Base-by-base conservation (phyloP, 352 stramenopile genomes). In the Pythium guiyangense region DNA sequence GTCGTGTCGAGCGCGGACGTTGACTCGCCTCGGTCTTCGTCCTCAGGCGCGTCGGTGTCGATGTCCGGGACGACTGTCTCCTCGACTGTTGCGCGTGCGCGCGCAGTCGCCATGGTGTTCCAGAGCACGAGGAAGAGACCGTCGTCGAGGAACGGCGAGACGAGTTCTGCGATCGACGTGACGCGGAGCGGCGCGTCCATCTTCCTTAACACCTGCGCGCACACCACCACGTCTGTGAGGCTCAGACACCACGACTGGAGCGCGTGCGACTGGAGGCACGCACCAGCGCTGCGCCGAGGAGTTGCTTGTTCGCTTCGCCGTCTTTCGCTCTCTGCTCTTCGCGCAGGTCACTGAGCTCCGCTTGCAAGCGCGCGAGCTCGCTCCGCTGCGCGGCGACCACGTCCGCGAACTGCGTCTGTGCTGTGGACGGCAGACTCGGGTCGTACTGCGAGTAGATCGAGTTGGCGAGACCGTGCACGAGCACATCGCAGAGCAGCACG, bases 71-170 rank as follows among this genome's bases (percentile, higher is more conserved):
- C 20, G 46, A 60, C 15, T 6, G 65, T 63, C 3, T 60, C 61
- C 25, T 69, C 54, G 6, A 73, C 44, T 2, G 20, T 52, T 46
- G 69, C 51, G 3, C 27, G 31, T 1, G 62, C 70, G 6, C 50
- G 44, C 2, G 61, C 58, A 17, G 67, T 84, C 6, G 79, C 75
- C 17, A 69, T 87, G 1, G 71, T 60, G 43, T 90, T 88, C 77
- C 75, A 90, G 5, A 90, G 59, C 31, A 83, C 62, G 9, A 86
- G 61, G 46, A 88, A 50, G n/a, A 87, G 53, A 11, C 84, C 73
- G 8, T 85, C 77, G 40, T 67, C 66, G 9, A 88, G 63, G 11
- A 86, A 84, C 27, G 77, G 77, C 1, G 63, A 52, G 14, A 88
- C 26, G 26, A 79, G 66, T 35, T 87, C 71, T 0, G 67, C 66